These are phyloP conservation scores for Luvunga scandens DNA, from an alignment of 345 rosid species.

Conservation along the genomic window DNA sequence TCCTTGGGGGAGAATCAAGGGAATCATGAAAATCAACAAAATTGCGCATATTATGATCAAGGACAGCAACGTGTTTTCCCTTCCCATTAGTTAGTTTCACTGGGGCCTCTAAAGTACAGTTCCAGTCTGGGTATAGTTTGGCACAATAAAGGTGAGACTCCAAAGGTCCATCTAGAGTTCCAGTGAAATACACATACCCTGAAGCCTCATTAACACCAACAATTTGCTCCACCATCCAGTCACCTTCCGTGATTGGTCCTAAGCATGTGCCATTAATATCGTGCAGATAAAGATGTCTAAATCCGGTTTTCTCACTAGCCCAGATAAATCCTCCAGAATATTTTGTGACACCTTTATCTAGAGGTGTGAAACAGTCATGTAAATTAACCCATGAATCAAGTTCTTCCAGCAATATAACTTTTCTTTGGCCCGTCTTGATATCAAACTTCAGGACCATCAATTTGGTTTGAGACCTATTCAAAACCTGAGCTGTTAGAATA, in stretches of 20 bases:
- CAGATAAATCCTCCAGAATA: conserved; percentile 83
- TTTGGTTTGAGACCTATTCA: conserved; percentile 72
- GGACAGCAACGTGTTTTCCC: conserved; percentile 81
- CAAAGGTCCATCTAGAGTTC: conserved; percentile 74
- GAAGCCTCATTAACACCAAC: conserved; percentile 74
- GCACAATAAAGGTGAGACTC: conserved; percentile 71
- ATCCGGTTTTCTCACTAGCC: conserved; percentile 94
- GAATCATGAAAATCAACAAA: conserved; percentile 92
- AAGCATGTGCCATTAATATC: conserved; percentile 69
- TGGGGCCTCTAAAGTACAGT: conserved; percentile 37
- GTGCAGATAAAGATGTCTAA: conserved; percentile 81
- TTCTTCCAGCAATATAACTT: conserved; percentile 62
- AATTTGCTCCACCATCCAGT: conserved; percentile 94
- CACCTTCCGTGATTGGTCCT: conserved; percentile 80
- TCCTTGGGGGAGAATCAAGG: conserved; percentile 65
- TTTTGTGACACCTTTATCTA: conserved; percentile 53
- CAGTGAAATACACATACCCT: conserved; percentile 74
- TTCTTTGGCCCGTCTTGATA: conserved; percentile 63
- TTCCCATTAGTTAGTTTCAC: conserved; percentile 72
- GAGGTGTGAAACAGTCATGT: conserved; percentile 86
- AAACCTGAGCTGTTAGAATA: conserved; percentile 64
- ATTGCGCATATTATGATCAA: conserved; percentile 77
- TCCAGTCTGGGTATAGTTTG: conserved; percentile 42
- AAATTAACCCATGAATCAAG: conserved; percentile 75
- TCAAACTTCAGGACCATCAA: conserved; percentile 68